Base-by-base conservation (phyloP, 2,329 filamentous ascomycete genomes). In the Cladosporium sp. region DNA sequence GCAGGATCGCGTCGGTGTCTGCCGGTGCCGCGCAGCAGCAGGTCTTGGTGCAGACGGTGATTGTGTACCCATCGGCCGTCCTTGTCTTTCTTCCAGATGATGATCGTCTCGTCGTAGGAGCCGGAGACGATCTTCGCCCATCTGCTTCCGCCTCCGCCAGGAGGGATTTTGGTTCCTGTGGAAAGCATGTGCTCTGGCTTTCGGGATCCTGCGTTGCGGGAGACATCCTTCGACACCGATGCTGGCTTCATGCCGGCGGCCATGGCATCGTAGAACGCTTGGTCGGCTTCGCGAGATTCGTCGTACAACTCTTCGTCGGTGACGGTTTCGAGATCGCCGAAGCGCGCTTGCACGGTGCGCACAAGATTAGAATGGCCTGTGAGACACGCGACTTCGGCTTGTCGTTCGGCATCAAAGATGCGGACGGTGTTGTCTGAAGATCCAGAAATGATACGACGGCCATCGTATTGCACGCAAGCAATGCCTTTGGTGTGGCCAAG, bases 61-160 rank as follows among this genome's bases (percentile, higher is more conserved):
- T 83, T 83, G 48, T 85, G 82, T 58, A 84, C 84, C 91, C 93
- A 97, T 20, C 87, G 81, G 2, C 91, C 91, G 58, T 93, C 84
- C 57, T 58, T 56, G 57, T 95, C 87, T 54, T 89, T 85, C 59
- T 88, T 86, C 93, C 93, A 99, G 51, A 99, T 88, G 58, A 96
- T 91, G 59, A 99, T 89, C 9, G 84, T 91, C 71, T 96, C 89
- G 60, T 99, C 93, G 60, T 99, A 99, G 1, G 90, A 96, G 2
- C 93, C 93, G 6, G 91, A 96, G 3, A 99, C 89, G 53, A 99
- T 99, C n/a, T 91, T 85, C 8, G 87, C 89, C 74, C 92, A 96
- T 58, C 80, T 84, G 62, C 89, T 89, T 20, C 92, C 90, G 34
- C 92, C 92, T 19, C 92, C 91, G 11, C 92, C 92, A 0, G 92